These are phyloP conservation scores for Rutstroemia sydowiana DNA, from an alignment of 2,329 filamentous ascomycete species.

Conservation along the genomic window DNA sequence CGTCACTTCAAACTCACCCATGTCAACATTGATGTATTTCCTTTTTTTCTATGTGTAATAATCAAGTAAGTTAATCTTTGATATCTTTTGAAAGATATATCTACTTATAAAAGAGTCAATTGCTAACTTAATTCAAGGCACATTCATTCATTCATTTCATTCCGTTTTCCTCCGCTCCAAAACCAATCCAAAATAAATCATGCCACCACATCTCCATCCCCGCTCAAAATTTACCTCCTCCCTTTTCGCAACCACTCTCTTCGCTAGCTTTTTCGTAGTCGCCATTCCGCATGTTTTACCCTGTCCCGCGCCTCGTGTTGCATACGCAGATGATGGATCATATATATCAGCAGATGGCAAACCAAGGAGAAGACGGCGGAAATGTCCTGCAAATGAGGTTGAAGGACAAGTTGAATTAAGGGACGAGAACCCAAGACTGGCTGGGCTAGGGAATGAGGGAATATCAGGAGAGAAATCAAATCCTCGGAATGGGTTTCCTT, in stretches of 20 bases:
- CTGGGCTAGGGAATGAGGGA: too few species aligned
- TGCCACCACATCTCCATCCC: constrained; percentile 84
- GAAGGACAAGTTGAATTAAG: neutral
- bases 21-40: constrained; percentile 9
- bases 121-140: neutral
- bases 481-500: too few species aligned
- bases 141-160: too few species aligned
- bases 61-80: neutral
- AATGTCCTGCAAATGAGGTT: constrained; percentile 35
- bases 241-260: constrained; percentile 87
- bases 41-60: constrained; percentile 6
- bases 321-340: constrained; percentile 56
- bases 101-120: neutral
- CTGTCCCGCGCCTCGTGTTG: constrained; percentile 73
- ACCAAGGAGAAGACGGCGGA: constrained; percentile 37
- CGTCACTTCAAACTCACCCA: too few species aligned
- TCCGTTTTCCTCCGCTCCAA: neutral
- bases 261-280: constrained; percentile 87
- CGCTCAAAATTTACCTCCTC: constrained; percentile 89
- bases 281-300: constrained; percentile 83
- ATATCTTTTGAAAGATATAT: too few species aligned
- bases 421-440: too few species aligned
- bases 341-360: neutral
- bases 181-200: constrained; percentile 32
- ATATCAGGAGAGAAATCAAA: too few species aligned